A percentile compares a stretch with the other conserved stretches of the same genome.
Conservation (phyloP, 371 early-diverging fungal genomes). For the Mortierella sp. region DNA sequence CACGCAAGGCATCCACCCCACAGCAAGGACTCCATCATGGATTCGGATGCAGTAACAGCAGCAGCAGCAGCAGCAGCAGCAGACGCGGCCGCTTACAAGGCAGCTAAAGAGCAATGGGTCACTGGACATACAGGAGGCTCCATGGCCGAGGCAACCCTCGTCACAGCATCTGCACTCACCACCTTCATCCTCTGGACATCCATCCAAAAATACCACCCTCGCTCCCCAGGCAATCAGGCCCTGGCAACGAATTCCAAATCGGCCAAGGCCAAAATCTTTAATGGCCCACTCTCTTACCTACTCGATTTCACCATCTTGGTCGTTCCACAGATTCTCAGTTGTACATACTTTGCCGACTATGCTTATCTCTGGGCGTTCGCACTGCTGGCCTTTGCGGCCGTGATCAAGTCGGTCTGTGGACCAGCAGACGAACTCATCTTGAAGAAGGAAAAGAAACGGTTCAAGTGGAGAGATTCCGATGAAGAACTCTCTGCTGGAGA, state of each 20-base stretch:
- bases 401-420: slow-evolving; percentile 27
- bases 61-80: slow-evolving; percentile 31
- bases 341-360: slow-evolving; percentile 48
- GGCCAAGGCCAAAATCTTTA: slow-evolving; percentile 23
- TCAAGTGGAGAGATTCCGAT: slow-evolving; percentile 52
- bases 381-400: slow-evolving; percentile 26
- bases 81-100: slow-evolving; percentile 57
- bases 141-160: slow-evolving; percentile 65
- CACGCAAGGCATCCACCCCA: background rate
- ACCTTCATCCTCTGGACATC: slow-evolving; percentile 39
- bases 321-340: slow-evolving; percentile 46
- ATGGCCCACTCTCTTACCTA: slow-evolving; percentile 25
- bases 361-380: slow-evolving; percentile 48
- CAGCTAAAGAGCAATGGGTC: slow-evolving; percentile 77
- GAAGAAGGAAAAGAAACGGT: slow-evolving; percentile 44
- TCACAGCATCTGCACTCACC: slow-evolving; percentile 61
- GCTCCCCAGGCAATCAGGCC: slow-evolving; percentile 20
- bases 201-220: slow-evolving; percentile 34
- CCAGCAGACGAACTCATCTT: slow-evolving; percentile 33
- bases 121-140: slow-evolving; percentile 75
- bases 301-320: slow-evolving; percentile 47
- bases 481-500: slow-evolving; percentile 37
- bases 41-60: slow-evolving; percentile 18
- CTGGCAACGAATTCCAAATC: slow-evolving; percentile 13
- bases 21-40: slow-evolving; percentile 12